A percentile compares a stretch with the other conserved stretches of the same genome.
Evolutionary conservation across 345 rosid genomes (phyloP).

Genomic region (Rhodamnia rubescens): DNA sequence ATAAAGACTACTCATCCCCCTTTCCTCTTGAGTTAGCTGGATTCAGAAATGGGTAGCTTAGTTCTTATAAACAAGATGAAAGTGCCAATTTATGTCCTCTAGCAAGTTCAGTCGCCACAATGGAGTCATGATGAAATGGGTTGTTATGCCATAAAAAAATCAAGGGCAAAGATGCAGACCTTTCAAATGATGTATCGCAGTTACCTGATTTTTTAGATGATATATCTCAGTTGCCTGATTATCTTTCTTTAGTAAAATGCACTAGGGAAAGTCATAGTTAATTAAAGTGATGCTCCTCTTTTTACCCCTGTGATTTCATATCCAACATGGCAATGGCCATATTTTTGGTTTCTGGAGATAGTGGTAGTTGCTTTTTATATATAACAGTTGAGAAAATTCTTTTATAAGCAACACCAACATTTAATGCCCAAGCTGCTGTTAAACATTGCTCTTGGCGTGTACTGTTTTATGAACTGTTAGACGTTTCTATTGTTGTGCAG

Average conservation of each 20-base stretch:
- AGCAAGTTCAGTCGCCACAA: not conserved
- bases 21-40: not conserved
- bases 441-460: not conserved
- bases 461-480: not conserved
- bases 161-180: not conserved
- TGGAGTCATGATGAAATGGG: not conserved
- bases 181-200: not conserved
- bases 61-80: not conserved
- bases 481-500: constrained; percentile 22
- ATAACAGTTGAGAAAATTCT: not conserved
- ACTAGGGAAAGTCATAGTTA: not conserved
- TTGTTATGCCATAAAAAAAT: not conserved
- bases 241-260: not conserved
- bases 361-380: not conserved
- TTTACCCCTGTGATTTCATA: not conserved
- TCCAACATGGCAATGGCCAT: not conserved
- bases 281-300: not conserved
- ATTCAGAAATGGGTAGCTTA: not conserved
- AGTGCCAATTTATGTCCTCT: not conserved
- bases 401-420: not conserved
- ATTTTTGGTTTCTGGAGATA: not conserved
- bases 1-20: not conserved
- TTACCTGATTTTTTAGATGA: not conserved
- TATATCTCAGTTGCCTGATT: not conserved
- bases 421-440: not conserved